Conservation (phyloP, 805 yeast species). For the Nakazawaea laoshanensis region DNA sequence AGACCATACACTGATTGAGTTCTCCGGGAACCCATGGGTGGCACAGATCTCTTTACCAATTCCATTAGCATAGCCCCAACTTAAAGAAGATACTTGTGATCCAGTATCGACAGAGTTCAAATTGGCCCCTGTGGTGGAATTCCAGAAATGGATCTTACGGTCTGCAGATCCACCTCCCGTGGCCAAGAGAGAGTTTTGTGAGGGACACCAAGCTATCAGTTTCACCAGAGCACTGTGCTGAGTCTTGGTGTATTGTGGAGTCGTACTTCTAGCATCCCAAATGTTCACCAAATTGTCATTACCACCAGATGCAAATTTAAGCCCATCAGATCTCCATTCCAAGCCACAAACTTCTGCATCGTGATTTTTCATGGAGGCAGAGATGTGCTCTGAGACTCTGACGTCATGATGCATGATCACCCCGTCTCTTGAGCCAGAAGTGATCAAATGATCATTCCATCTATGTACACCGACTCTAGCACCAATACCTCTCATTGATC, state of each 20-base stretch:
- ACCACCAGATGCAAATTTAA: constrained; percentile 85
- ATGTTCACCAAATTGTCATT: constrained; percentile 89
- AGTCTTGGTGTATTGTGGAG: constrained; percentile 68
- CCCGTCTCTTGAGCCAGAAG: constrained; percentile 87
- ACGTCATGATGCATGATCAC: constrained; percentile 85
- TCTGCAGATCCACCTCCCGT: constrained; percentile 96
- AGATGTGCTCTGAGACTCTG: constrained; percentile 70
- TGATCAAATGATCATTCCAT: constrained; percentile 76
- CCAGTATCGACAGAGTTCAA: constrained; percentile 85
- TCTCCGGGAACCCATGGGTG: constrained; percentile 89
- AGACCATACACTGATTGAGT: constrained; percentile 73
- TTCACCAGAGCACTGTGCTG: constrained; percentile 92
- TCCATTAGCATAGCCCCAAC: constrained; percentile 78
- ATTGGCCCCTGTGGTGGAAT: constrained; percentile 81
- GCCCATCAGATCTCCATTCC: constrained; percentile 77
- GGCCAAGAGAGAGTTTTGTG: constrained; percentile 73
- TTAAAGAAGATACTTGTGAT: constrained; percentile 87
- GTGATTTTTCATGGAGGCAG: constrained; percentile 54
- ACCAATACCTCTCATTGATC: constrained; percentile 70
- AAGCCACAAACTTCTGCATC: constrained; percentile 90
- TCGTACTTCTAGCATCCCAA: constrained; percentile 74
- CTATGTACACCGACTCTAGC: constrained; percentile 76
- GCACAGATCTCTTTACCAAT: constrained; percentile 82
- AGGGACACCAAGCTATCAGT: constrained; percentile 93
- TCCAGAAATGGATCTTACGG: constrained; percentile 89